Conservation (phyloP, 176 grass and related monocot species). For the Oryza longistaminata region DNA sequence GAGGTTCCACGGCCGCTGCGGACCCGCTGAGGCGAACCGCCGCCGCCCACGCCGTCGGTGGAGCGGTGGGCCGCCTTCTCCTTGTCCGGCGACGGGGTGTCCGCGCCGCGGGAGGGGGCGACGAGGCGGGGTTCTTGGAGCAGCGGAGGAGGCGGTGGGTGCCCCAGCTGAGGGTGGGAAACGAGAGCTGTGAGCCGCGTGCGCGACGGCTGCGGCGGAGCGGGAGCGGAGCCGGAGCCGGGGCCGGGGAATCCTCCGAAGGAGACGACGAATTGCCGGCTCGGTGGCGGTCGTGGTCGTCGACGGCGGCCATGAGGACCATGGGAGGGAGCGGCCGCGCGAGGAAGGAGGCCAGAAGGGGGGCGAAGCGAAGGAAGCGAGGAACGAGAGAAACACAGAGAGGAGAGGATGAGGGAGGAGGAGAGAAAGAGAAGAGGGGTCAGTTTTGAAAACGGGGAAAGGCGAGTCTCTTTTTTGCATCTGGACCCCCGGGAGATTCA, state of each 20-base stretch:
- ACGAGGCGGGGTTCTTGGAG: slow-evolving; percentile 36
- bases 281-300: slow-evolving; percentile 1
- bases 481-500: not conserved
- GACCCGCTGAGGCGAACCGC: slow-evolving; percentile 24
- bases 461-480: not conserved
- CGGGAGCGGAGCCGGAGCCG: not conserved
- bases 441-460: slow-evolving; percentile 41
- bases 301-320: slow-evolving; percentile 55
- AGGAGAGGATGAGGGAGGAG: not conserved
- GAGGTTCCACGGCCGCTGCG: slow-evolving; percentile 52
- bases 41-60: slow-evolving; percentile 4
- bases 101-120: not conserved
- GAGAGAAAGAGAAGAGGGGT: not conserved
- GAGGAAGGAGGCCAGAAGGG: slow-evolving; percentile 4
- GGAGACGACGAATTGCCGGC: not conserved
- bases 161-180: slow-evolving; percentile 62
- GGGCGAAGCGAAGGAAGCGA: not conserved
- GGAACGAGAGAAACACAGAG: not conserved
- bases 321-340: not conserved
- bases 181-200: slow-evolving; percentile 53
- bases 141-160: slow-evolving; percentile 64
- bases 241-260: not conserved
- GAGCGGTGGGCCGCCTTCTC: slow-evolving; percentile 7
- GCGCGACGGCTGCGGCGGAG: not conserved
- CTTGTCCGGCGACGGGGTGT: slow-evolving; percentile 33